Percentiles rank a stretch among this genome's conserved stretches.
phyloP scores from a whole-genome alignment of 1,284 basidiomycete genomes.

The Apiotrichum mycotoxinovorans region DNA sequence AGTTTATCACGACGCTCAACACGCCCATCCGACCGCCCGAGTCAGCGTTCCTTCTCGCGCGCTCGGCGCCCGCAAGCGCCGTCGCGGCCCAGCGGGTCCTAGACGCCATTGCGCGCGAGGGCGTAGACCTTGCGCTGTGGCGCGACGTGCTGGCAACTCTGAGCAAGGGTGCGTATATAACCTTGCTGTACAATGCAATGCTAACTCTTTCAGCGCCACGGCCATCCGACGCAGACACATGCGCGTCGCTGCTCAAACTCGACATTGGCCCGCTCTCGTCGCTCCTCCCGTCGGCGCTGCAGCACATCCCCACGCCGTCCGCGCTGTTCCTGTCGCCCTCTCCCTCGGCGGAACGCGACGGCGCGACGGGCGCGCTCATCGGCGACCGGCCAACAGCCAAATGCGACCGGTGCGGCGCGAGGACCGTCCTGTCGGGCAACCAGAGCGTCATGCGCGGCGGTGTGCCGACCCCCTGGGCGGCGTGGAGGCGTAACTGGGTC shows the following conservation, averaged over 20 bases:
- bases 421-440: slow-evolving; percentile 13
- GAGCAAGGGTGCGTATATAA: slow-evolving; percentile 1
- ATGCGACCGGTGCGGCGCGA: slow-evolving; percentile 30
- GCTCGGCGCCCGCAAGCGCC: slow-evolving; percentile 31
- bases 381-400: slow-evolving; percentile 16
- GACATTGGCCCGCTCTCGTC: slow-evolving; percentile 14
- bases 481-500: slow-evolving; percentile 22
- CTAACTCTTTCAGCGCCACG: neutral
- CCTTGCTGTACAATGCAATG: no score
- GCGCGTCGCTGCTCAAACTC: slow-evolving; percentile 19
- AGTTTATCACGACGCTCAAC: slow-evolving; percentile 27
- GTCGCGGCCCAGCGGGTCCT: slow-evolving; percentile 28
- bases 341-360: slow-evolving; percentile 21
- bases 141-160: slow-evolving; percentile 27
- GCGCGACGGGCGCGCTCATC: slow-evolving; percentile 25
- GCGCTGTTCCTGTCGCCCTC: slow-evolving; percentile 24
- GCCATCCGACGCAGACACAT: slow-evolving; percentile 14
- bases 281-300: slow-evolving; percentile 13
- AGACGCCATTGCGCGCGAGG: slow-evolving; percentile 26
- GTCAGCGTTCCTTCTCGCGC: slow-evolving; percentile 10
- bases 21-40: slow-evolving; percentile 35
- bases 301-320: slow-evolving; percentile 25
- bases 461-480: slow-evolving; percentile 9
- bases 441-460: slow-evolving; percentile 13
- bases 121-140: slow-evolving; percentile 35